Evolutionary conservation across 2,329 filamentous ascomycete species (phyloP).

Genomic region (Capronia americana): DNA sequence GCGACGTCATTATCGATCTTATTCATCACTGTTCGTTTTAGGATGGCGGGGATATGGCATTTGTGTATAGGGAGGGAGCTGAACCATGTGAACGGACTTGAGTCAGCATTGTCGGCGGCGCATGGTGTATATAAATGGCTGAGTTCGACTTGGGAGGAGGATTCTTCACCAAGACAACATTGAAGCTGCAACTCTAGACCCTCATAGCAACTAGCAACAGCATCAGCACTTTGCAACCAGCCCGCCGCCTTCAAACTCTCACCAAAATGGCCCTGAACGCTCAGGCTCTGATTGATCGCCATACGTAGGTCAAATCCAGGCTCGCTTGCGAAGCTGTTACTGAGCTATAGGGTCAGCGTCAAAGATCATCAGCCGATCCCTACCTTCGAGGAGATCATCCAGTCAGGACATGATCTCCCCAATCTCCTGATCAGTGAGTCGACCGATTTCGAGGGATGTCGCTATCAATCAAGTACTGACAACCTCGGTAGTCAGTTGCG

Average conservation of each 20-base stretch:
- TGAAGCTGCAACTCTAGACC: neutral
- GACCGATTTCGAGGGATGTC: neutral
- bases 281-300: constrained; percentile 24
- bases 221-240: neutral
- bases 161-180: neutral
- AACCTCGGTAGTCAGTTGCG: constrained; percentile 22
- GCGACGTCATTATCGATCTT: neutral
- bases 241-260: neutral
- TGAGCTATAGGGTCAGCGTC: constrained; percentile 17
- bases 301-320: constrained; percentile 10
- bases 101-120: neutral
- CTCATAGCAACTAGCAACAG: neutral
- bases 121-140: neutral
- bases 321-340: neutral
- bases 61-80: neutral
- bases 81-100: neutral
- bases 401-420: constrained; percentile 3
- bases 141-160: neutral
- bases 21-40: neutral
- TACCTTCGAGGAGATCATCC: constrained; percentile 18
- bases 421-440: constrained; percentile 25
- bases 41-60: neutral
- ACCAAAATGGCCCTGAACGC: constrained; percentile 17
- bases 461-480: neutral
- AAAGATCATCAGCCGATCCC: constrained; percentile 19